These are phyloP conservation scores for Wickerhamomyces sp. DNA, from an alignment of 1,139 yeast genomes.

Conservation along the genomic window DNA sequence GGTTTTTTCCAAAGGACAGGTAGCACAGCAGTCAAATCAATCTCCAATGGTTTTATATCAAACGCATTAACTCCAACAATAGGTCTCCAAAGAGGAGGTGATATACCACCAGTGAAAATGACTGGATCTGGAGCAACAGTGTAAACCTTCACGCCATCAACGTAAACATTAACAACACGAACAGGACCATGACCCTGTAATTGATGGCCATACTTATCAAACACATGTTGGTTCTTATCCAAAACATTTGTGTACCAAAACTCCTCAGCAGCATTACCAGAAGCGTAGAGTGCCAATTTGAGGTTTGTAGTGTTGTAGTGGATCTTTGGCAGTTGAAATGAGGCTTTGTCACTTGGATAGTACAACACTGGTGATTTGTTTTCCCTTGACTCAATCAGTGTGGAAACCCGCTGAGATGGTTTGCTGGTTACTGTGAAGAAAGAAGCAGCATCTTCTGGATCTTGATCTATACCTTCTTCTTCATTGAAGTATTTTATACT, in stretches of 20 bases:
- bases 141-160: conserved; percentile 44
- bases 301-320: conserved; percentile 19
- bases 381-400: conserved; percentile 15
- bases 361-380: conserved; percentile 38
- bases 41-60: conserved; percentile 59
- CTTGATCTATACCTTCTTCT: conserved; percentile 8
- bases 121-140: conserved; percentile 54
- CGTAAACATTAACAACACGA: conserved; percentile 46
- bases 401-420: conserved; percentile 17
- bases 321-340: conserved; percentile 34
- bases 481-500: conserved; percentile 46
- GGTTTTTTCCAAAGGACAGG: conserved; percentile 54
- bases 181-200: conserved; percentile 61
- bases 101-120: conserved; percentile 72
- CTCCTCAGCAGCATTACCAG: conserved; percentile 79
- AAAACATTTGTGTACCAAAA: conserved; percentile 73
- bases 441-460: conserved; percentile 5
- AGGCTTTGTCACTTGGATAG: conserved; percentile 37
- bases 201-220: conserved; percentile 34
- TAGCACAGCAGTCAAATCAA: conserved; percentile 63
- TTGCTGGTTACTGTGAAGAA: conserved; percentile 18
- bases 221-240: conserved; percentile 39
- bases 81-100: conserved; percentile 77
- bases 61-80: conserved; percentile 69
- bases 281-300: conserved; percentile 52